phyloP scores from a whole-genome alignment of 129 eudicot species.

The Flaveria brownii region DNA sequence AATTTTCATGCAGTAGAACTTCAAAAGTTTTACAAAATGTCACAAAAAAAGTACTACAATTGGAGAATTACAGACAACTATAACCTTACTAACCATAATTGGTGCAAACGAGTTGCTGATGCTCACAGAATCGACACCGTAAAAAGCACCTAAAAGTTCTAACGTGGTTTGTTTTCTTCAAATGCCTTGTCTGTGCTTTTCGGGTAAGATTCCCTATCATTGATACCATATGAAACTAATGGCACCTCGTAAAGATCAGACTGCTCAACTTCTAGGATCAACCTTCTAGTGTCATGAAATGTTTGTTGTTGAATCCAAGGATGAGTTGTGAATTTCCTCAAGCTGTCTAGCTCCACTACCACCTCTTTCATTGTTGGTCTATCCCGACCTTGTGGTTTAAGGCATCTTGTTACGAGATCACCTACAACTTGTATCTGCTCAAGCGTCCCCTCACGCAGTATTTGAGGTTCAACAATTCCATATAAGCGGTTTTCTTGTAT shows the following conservation, averaged over 20 bases:
- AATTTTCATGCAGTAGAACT: too few species aligned
- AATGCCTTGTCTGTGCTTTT: neutral
- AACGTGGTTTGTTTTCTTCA: neutral
- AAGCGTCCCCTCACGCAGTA: neutral
- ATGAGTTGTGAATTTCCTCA: slow-evolving; percentile 14
- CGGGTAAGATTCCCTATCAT: neutral
- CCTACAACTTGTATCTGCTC: slow-evolving; percentile 6
- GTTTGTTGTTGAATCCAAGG: slow-evolving; percentile 7
- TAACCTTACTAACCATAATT: neutral
- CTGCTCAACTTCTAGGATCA: neutral
- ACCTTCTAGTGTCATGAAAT: slow-evolving; percentile 1
- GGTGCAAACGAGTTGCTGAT: neutral
- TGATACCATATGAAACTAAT: neutral
- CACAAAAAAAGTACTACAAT: too few species aligned
- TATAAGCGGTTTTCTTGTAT: neutral
- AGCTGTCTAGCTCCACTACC: neutral
- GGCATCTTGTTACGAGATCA: neutral
- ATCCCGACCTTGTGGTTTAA: neutral
- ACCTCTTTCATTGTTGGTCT: slow-evolving; percentile 15
- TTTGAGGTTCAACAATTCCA: slow-evolving; percentile 10
- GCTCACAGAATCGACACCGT: neutral
- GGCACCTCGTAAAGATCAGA: slow-evolving; percentile 12
- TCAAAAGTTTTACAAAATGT: too few species aligned
- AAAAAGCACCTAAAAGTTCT: neutral
- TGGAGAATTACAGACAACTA: neutral